A percentile compares a stretch with the other conserved stretches of the same genome.
Evolutionary conservation across 257 asterid species (phyloP).

Genomic region (Parsonsia alboflavescens): DNA sequence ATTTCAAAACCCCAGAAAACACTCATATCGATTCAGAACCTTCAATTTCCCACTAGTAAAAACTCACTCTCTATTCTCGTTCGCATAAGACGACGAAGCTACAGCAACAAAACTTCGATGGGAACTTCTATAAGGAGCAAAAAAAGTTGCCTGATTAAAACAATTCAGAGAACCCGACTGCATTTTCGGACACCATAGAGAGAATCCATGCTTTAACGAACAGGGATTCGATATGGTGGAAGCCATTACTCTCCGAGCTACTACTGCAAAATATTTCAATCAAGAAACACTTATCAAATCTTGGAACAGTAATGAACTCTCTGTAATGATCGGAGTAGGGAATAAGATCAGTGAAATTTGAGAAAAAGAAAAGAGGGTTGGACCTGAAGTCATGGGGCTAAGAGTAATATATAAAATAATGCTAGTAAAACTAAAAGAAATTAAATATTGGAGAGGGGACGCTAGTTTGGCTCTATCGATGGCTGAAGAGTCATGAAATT

Average conservation of each 20-base stretch:
- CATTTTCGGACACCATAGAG: constrained; percentile 51
- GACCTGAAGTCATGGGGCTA: constrained; percentile 17
- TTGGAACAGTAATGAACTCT: not conserved
- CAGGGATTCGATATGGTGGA: constrained; percentile 45
- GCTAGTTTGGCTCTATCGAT: constrained; percentile 12
- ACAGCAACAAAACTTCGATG: constrained; percentile 55
- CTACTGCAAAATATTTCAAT: constrained; percentile 10
- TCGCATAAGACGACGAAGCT: constrained; percentile 66
- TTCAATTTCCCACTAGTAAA: not conserved
- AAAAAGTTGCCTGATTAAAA: constrained; percentile 18
- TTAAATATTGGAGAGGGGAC: not conserved
- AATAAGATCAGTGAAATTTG: not conserved
- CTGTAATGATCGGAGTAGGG: not conserved
- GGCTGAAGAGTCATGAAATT: constrained; percentile 19
- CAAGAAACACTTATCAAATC: not conserved
- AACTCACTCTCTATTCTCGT: constrained; percentile 81
- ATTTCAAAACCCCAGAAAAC: not conserved
- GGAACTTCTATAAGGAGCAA: constrained; percentile 35
- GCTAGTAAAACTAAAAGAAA: too few relatives aligned
- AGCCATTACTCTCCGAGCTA: constrained; percentile 39
- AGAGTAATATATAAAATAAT: not conserved
- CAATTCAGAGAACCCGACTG: constrained; percentile 41
- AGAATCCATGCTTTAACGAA: constrained; percentile 60
- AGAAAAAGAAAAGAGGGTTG: not conserved
- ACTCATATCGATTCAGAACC: not conserved